Evolutionary conservation across 768 basidiomycete genomes (phyloP), one percentile per base, ranked within the genome.

Genomic region (Erythrobasidium yunnanense): DNA sequence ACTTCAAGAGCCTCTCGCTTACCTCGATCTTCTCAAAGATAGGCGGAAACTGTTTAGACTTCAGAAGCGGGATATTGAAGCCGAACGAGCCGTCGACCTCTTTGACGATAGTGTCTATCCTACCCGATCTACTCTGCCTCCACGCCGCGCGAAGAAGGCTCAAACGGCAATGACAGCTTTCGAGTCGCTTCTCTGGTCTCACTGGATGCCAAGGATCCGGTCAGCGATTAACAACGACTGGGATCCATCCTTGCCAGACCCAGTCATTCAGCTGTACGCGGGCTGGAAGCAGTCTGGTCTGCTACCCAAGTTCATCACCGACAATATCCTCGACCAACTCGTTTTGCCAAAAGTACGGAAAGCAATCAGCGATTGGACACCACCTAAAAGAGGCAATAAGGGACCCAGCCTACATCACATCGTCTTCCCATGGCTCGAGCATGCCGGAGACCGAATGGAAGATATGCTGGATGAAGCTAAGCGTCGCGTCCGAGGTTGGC

Each of bases 261-360:
- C 87, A 15, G 88, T 85, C 3, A 83, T 96, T 38, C 83, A 81
- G 52, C 78, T 99, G 1, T 88, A 90, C 73, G 88, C 93, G 76
- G 81, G 84, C 0, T 97, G 95, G 95, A 30, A 63, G 32, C 23
- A 18, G 15, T 82, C 85, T 0, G 81, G 83, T 0, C 83, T 93
- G 69, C 80, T 97, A 0, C 95, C 95, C 0, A 81, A 82, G 0
- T 99, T 96, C 77, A 85, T 99, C 66, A 83, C 84, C 57, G 92
- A 96, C 77, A 99, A 96, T 74, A 81, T 99, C 66, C 83, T 99
- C 68, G 92, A 96, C 74, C 95, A 99, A 75, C 84, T 99, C 23
- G 82, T 99, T 49, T 79, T 99, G 22, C 95, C 95, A 1, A 99
- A 97, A 77, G 82, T 99, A 1, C 82, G 86, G 53, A 84, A 85